Evolutionary conservation across 257 asterid genomes (phyloP).

Genomic region (Mitragyna speciosa): DNA sequence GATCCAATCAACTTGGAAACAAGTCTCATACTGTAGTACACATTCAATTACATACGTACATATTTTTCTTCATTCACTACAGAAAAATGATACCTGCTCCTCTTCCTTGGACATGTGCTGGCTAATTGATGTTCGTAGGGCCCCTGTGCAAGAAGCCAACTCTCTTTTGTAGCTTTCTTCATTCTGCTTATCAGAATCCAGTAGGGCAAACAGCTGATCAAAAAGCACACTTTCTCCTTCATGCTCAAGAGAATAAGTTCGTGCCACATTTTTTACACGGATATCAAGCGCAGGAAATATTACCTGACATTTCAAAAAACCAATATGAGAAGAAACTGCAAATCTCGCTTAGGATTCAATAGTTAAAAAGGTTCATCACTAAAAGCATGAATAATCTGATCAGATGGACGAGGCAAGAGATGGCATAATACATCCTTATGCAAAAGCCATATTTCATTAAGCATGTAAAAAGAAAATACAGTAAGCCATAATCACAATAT

Average conservation of each 20-base stretch:
- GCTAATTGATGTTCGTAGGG: conserved; percentile 90
- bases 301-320: conserved; percentile 32
- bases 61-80: background rate
- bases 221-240: conserved; percentile 96
- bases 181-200: conserved; percentile 55
- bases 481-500: background rate
- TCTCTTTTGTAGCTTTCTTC: conserved; percentile 85
- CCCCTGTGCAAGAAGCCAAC: conserved; percentile 95
- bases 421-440: background rate
- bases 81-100: conserved; percentile 66
- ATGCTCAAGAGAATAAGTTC: conserved; percentile 97
- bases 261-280: conserved; percentile 97
- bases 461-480: background rate
- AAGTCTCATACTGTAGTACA: background rate
- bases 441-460: background rate
- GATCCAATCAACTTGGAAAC: background rate
- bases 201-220: conserved; percentile 82
- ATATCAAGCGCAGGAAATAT: conserved; percentile 96
- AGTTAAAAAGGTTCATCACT: background rate
- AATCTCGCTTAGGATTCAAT: background rate
- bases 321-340: conserved; percentile 9
- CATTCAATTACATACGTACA: too few species aligned
- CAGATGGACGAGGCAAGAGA: conserved; percentile 3
- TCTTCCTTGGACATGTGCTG: conserved; percentile 99
- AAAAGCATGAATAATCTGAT: background rate